These are phyloP conservation scores for Jatropha curcas DNA, from an alignment of 345 rosid species.

Conservation along the genomic window DNA sequence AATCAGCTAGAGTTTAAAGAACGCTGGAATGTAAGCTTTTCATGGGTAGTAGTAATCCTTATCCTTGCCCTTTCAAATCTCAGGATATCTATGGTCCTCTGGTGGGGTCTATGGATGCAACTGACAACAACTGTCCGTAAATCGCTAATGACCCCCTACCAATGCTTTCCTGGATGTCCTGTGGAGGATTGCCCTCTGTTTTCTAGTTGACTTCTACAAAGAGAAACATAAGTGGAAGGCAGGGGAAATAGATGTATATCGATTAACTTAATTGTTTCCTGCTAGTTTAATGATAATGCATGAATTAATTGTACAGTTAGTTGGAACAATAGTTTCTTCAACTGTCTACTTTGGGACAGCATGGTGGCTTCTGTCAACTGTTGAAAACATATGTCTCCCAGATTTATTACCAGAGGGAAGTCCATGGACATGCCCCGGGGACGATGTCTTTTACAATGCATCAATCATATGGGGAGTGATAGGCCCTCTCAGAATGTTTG, in stretches of 20 bases:
- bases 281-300: too few relatives aligned
- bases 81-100: slow-evolving; percentile 54
- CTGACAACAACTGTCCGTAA: slow-evolving; percentile 68
- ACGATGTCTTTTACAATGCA: slow-evolving; percentile 77
- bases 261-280: too few relatives aligned
- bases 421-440: slow-evolving; percentile 84
- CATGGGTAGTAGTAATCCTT: slow-evolving; percentile 63
- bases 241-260: too few relatives aligned
- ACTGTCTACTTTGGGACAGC: slow-evolving; percentile 61
- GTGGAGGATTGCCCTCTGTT: too few relatives aligned
- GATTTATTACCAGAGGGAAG: slow-evolving; percentile 61
- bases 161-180: too few relatives aligned
- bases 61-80: slow-evolving; percentile 55
- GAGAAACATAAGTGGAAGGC: too few relatives aligned
- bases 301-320: slow-evolving; percentile 33
- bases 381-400: slow-evolving; percentile 62
- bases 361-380: slow-evolving; percentile 67
- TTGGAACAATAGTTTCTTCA: slow-evolving; percentile 68
- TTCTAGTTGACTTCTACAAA: too few relatives aligned
- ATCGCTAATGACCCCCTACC: too few relatives aligned
- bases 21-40: slow-evolving; percentile 79
- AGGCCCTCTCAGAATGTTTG: slow-evolving; percentile 74
- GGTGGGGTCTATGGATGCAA: slow-evolving; percentile 67
- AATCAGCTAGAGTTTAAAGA: slow-evolving; percentile 76
- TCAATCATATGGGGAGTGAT: slow-evolving; percentile 92